Percentiles rank a stretch among this genome's conserved stretches.
These are phyloP conservation scores for Thuidium tamariscinum DNA, from an alignment of 225 moss, liverwort and hornwort genomes.

Conservation along the genomic window DNA sequence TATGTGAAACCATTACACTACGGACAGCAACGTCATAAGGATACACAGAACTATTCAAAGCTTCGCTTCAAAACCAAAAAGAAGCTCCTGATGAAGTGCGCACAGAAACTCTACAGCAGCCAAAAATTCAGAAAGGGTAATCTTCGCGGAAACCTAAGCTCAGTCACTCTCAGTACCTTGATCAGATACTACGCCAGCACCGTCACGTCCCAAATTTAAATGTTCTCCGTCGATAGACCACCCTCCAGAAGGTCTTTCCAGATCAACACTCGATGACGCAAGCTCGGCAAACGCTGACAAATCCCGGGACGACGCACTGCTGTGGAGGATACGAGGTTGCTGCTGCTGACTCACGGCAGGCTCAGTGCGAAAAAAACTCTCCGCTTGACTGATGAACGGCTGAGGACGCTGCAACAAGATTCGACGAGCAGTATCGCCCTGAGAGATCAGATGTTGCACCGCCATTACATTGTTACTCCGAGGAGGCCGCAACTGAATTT, in stretches of 20 bases:
- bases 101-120: not conserved
- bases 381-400: not conserved
- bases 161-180: slow-evolving; percentile 2
- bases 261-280: not conserved
- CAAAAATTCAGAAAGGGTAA: not conserved
- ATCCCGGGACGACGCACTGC: slow-evolving; percentile 10
- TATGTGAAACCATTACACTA: not conserved
- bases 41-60: not conserved
- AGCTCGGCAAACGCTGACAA: slow-evolving; percentile 13
- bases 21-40: not conserved
- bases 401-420: slow-evolving; percentile 5
- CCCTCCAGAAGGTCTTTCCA: not conserved
- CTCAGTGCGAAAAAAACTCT: not conserved
- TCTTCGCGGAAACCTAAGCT: not conserved
- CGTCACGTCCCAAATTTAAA: not conserved
- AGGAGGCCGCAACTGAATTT: slow-evolving; percentile 12
- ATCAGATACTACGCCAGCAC: not conserved
- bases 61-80: not conserved
- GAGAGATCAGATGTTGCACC: slow-evolving; percentile 1
- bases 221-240: not conserved
- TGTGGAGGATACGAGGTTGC: not conserved
- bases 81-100: not conserved
- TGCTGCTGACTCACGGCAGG: not conserved
- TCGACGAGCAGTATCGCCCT: slow-evolving; percentile 21
- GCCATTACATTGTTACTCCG: not conserved